Percentiles rank a stretch among this genome's conserved stretches.
phyloP scores from a whole-genome alignment of 345 rosid species.

The Eucalyptus tenuipes region DNA sequence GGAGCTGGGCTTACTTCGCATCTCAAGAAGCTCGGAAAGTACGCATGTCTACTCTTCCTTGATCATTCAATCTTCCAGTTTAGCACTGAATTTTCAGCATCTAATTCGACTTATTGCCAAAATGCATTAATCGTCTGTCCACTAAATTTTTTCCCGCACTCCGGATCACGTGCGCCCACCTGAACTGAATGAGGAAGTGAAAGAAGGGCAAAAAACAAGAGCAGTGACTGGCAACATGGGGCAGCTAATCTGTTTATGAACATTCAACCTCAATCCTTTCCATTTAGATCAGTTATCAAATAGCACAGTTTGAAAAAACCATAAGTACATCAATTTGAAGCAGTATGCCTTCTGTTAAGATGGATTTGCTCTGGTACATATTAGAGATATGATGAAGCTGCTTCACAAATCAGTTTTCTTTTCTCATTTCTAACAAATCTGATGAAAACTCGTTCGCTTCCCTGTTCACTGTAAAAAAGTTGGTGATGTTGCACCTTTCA shows the following conservation, averaged over 20 bases:
- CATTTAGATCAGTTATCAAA: neutral
- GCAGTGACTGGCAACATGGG: neutral
- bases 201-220: neutral
- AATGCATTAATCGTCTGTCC: neutral
- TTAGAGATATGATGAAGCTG: neutral
- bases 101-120: neutral
- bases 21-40: slow-evolving; percentile 46
- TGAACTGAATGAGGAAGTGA: neutral
- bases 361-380: neutral
- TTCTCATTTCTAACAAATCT: neutral
- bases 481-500: neutral
- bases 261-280: neutral
- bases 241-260: neutral
- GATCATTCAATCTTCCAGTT: neutral
- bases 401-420: neutral
- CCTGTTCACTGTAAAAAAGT: neutral
- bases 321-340: neutral
- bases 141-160: neutral
- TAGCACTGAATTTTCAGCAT: neutral
- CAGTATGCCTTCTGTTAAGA: neutral
- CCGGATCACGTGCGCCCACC: neutral
- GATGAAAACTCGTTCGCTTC: neutral
- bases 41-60: neutral
- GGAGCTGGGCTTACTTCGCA: slow-evolving; percentile 57
- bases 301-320: neutral